Evolutionary conservation across 805 yeast species (phyloP).

Genomic region (Ogataea paradorogensis): DNA sequence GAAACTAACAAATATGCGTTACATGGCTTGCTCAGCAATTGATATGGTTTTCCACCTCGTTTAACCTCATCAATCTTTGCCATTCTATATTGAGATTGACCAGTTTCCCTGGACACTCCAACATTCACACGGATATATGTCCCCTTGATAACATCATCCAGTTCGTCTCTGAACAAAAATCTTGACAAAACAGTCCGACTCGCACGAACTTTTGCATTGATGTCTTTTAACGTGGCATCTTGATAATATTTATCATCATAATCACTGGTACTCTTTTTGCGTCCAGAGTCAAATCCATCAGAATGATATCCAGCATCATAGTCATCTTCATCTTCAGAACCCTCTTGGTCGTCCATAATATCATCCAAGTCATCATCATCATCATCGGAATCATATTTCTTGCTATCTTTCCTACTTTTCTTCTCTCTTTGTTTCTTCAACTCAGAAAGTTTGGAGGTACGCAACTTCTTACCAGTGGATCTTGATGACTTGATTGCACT

Average conservation of each 20-base stretch:
- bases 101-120: slow-evolving; percentile 62
- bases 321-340: slow-evolving; percentile 38
- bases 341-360: slow-evolving; percentile 29
- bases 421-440: slow-evolving; percentile 37
- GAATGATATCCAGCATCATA: slow-evolving; percentile 36
- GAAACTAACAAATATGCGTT: slow-evolving; percentile 64
- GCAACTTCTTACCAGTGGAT: slow-evolving; percentile 25
- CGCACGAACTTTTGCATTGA: slow-evolving; percentile 62
- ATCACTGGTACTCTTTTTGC: slow-evolving; percentile 43
- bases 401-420: slow-evolving; percentile 30
- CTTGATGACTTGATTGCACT: slow-evolving; percentile 29
- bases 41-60: slow-evolving; percentile 39
- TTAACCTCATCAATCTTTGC: slow-evolving; percentile 70
- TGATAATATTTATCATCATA: slow-evolving; percentile 36
- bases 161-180: slow-evolving; percentile 79
- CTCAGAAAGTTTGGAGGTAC: slow-evolving; percentile 35
- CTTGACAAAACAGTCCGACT: slow-evolving; percentile 76
- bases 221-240: slow-evolving; percentile 55
- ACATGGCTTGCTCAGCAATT: slow-evolving; percentile 40
- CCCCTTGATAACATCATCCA: slow-evolving; percentile 64
- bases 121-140: slow-evolving; percentile 82
- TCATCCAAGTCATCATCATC: slow-evolving; percentile 45
- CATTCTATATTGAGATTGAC: slow-evolving; percentile 71
- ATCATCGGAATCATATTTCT: slow-evolving; percentile 26
- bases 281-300: slow-evolving; percentile 25